Evolutionary conservation across 257 asterid species (phyloP).

Genomic region (Scutellaria baicalensis): DNA sequence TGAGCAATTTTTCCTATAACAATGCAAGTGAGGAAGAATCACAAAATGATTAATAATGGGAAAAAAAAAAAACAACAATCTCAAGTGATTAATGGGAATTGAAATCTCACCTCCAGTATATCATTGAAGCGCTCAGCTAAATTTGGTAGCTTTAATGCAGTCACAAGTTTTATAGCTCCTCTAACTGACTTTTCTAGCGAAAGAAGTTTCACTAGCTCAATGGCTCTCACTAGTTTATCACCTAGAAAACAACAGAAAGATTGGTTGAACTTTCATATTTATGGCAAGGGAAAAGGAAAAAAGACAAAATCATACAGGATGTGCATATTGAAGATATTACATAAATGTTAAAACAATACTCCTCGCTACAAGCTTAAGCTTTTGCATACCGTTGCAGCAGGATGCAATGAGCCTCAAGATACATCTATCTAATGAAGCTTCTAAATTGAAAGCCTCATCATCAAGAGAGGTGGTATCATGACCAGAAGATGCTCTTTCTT

Average conservation of each 20-base stretch:
- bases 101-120: constrained; percentile 67
- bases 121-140: constrained; percentile 87
- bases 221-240: constrained; percentile 90
- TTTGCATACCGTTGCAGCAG: constrained; percentile 71
- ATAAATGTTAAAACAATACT: no score
- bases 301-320: background rate
- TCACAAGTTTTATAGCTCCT: constrained; percentile 93
- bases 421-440: constrained; percentile 80
- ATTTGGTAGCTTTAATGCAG: constrained; percentile 83
- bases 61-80: no score
- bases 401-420: constrained; percentile 91
- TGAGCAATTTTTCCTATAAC: constrained; percentile 60
- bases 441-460: constrained; percentile 79
- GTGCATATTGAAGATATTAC: no score
- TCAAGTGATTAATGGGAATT: background rate
- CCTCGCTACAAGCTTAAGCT: no score
- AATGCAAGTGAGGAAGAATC: constrained; percentile 1
- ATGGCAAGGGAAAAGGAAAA: background rate
- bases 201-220: constrained; percentile 84
- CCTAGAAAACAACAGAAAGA: constrained; percentile 36
- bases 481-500: constrained; percentile 60
- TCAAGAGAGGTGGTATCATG: constrained; percentile 60
- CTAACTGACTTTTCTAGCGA: constrained; percentile 74
- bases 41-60: background rate
- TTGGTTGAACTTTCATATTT: background rate